Conservation (phyloP, 129 eudicot species). For the Oenanthe sinensis region DNA sequence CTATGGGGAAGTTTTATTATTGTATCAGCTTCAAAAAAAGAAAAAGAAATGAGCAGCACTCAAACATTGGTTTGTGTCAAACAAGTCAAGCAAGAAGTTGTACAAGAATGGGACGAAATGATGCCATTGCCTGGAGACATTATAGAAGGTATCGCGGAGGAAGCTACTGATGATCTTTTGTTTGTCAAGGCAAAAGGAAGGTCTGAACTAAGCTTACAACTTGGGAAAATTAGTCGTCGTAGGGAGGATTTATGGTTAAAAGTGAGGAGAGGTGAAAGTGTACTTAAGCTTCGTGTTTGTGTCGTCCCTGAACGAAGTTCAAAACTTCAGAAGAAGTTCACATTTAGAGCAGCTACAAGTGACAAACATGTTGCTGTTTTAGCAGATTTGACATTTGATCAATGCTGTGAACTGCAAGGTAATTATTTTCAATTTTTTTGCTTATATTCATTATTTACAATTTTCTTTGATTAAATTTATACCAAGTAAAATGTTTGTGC, state of each 20-base stretch:
- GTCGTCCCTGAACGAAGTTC: slow-evolving; percentile 27
- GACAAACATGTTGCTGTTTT: slow-evolving; percentile 51
- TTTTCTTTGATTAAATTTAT: background rate
- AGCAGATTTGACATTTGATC: slow-evolving; percentile 42
- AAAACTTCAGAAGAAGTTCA: slow-evolving; percentile 32
- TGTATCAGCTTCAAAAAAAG: slow-evolving; percentile 14
- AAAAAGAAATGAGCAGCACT: slow-evolving; percentile 15
- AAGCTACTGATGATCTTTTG: slow-evolving; percentile 15
- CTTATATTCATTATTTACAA: background rate
- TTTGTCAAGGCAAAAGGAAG: slow-evolving; percentile 37
- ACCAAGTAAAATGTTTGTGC: background rate
- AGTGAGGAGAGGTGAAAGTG: slow-evolving; percentile 38
- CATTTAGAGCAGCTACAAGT: slow-evolving; percentile 42
- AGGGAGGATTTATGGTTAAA: slow-evolving; percentile 36
- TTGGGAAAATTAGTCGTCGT: slow-evolving; percentile 27
- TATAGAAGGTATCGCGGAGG: slow-evolving; percentile 44
- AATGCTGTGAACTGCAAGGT: slow-evolving; percentile 55
- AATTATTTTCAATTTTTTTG: background rate
- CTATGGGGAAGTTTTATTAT: slow-evolving; percentile 10
- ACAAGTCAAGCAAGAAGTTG: slow-evolving; percentile 36
- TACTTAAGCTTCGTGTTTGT: slow-evolving; percentile 29
- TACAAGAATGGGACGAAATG: slow-evolving; percentile 48
- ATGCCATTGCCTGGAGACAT: slow-evolving; percentile 64
- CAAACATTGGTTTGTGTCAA: slow-evolving; percentile 43
- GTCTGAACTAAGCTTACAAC: slow-evolving; percentile 34